Percentiles rank a stretch among this genome's conserved stretches.
phyloP scores from a whole-genome alignment of 2,329 filamentous ascomycete species.

The Cucurbitaria berberidis region DNA sequence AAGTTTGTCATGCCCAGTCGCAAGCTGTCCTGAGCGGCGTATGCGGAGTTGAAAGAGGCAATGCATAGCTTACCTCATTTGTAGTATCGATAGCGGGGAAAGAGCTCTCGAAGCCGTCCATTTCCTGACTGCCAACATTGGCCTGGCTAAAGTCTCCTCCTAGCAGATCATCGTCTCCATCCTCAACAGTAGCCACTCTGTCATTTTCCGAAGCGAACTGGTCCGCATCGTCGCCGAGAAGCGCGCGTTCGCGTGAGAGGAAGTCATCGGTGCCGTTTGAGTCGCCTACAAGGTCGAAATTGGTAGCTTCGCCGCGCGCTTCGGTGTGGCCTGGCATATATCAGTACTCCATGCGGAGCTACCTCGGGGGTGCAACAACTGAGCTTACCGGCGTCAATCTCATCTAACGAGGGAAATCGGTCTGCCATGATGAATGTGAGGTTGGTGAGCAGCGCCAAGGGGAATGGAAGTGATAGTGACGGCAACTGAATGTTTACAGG shows the following conservation, averaged over 20 bases:
- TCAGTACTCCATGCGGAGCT: constrained; percentile 33
- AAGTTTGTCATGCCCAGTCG: neutral
- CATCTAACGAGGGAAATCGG: constrained; percentile 60
- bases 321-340: constrained; percentile 67
- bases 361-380: constrained; percentile 27
- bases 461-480: constrained; percentile 7
- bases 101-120: constrained; percentile 78
- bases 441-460: neutral
- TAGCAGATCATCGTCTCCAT: constrained; percentile 73
- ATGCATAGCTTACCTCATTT: constrained; percentile 67
- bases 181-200: constrained; percentile 66
- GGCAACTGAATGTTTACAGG: constrained; percentile 28
- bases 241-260: constrained; percentile 85
- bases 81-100: constrained; percentile 82
- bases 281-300: constrained; percentile 58
- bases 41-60: neutral
- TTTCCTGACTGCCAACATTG: constrained; percentile 51
- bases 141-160: constrained; percentile 61
- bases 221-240: constrained; percentile 89
- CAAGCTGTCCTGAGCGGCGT: neutral
- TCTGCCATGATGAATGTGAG: constrained; percentile 53
- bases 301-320: constrained; percentile 59
- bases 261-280: constrained; percentile 78
- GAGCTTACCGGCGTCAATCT: constrained; percentile 58
- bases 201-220: constrained; percentile 84